A percentile compares a stretch with the other conserved stretches of the same genome.
These are phyloP conservation scores for Areca catechu DNA, from an alignment of 176 grass and related monocot genomes.

Conservation along the genomic window DNA sequence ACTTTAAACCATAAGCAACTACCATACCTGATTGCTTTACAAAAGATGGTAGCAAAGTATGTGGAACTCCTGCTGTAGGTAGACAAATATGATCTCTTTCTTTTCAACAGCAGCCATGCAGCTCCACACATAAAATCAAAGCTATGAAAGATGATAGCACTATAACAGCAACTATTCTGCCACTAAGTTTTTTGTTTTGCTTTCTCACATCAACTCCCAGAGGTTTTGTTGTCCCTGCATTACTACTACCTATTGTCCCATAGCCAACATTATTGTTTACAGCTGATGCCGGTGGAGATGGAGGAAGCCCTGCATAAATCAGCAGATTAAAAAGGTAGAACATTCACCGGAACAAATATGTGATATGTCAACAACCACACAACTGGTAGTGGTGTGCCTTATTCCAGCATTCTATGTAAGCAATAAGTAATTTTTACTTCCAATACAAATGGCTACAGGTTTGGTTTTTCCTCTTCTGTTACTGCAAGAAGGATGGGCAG, in stretches of 20 bases:
- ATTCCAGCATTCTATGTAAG: no score
- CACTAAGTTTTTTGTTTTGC: conserved; percentile 45
- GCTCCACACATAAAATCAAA: conserved; percentile 53
- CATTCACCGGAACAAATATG: no score
- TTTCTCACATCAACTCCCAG: conserved; percentile 63
- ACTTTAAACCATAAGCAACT: background rate
- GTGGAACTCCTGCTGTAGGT: conserved; percentile 40
- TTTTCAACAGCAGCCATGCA: conserved; percentile 59
- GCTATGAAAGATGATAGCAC: conserved; percentile 62
- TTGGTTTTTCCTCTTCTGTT: no score
- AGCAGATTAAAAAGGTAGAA: background rate
- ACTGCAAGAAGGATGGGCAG: no score
- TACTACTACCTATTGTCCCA: conserved; percentile 45
- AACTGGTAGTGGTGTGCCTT: no score
- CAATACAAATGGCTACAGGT: no score
- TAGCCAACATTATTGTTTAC: conserved; percentile 23
- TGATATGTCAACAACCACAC: no score
- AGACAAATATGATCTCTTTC: conserved; percentile 35
- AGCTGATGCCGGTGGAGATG: conserved; percentile 65
- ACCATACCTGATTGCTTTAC: conserved; percentile 70
- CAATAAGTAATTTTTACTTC: no score
- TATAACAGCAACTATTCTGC: conserved; percentile 55
- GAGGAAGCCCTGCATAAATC: conserved; percentile 77
- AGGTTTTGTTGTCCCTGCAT: conserved; percentile 78
- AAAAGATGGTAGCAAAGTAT: conserved; percentile 37